Conservation (phyloP, 1,284 basidiomycete genomes). For the Cystobasidium pallidum region DNA sequence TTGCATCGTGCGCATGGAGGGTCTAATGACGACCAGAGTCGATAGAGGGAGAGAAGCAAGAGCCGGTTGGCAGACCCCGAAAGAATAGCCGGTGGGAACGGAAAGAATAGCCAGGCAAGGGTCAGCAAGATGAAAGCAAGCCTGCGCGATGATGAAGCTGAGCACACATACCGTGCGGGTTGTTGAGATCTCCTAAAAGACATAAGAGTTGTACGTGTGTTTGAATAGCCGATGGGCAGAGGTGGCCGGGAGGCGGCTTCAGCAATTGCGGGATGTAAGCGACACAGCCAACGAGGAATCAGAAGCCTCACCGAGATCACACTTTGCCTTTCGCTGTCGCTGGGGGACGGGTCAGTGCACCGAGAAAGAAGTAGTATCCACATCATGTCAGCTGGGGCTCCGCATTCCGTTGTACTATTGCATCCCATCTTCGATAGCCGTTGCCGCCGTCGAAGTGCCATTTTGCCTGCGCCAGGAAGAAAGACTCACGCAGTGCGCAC, state of each 20-base stretch:
- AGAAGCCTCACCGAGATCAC: constrained; percentile 33
- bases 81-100: not conserved
- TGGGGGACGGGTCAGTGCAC: too few relatives aligned
- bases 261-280: not conserved
- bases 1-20: constrained; percentile 59
- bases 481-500: constrained; percentile 41
- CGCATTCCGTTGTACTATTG: not conserved
- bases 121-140: not conserved
- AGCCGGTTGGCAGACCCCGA: constrained; percentile 51
- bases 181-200: constrained; percentile 38
- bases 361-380: not conserved
- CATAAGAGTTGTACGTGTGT: not conserved
- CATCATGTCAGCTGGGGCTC: constrained; percentile 18
- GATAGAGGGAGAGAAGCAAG: constrained; percentile 29
- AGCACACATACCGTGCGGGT: constrained; percentile 24
- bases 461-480: not conserved
- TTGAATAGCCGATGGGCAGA: not conserved
- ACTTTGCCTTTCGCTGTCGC: constrained; percentile 40
- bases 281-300: not conserved
- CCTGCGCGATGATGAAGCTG: not conserved
- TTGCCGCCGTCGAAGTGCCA: not conserved
- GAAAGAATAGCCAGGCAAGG: not conserved
- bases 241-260: not conserved
- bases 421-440: constrained; percentile 11
- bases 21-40: constrained; percentile 42